Conservation (phyloP, 2,329 filamentous ascomycete genomes). For the Exophiala aquamarina region DNA sequence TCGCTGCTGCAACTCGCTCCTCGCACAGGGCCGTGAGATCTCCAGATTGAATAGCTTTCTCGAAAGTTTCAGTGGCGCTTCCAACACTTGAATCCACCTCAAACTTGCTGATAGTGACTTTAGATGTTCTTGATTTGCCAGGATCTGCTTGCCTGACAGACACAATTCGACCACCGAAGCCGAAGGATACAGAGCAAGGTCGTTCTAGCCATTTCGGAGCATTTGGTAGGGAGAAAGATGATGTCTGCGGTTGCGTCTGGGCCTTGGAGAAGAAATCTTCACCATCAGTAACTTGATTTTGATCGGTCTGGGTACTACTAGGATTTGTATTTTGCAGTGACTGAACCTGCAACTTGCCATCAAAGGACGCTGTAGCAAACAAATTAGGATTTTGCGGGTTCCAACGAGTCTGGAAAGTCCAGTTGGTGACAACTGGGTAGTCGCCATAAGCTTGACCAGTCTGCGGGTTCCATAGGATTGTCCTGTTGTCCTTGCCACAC, state of each 20-base stretch:
- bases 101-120: constrained; percentile 81
- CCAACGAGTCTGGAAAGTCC: constrained; percentile 95
- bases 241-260: constrained; percentile 85
- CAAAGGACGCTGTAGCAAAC: constrained; percentile 92
- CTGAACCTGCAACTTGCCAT: constrained; percentile 92
- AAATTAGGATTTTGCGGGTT: constrained; percentile 90
- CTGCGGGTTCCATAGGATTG: constrained; percentile 93
- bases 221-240: constrained; percentile 81
- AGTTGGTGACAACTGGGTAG: constrained; percentile 97
- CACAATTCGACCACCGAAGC: constrained; percentile 93
- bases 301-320: constrained; percentile 64
- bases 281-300: constrained; percentile 72
- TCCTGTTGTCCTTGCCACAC: constrained; percentile 94
- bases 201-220: constrained; percentile 89
- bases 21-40: constrained; percentile 79
- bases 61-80: constrained; percentile 81
- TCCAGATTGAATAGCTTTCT: constrained; percentile 74
- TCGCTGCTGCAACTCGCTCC: constrained; percentile 70
- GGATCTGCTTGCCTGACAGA: constrained; percentile 61
- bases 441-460: constrained; percentile 86
- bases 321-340: constrained; percentile 92
- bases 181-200: constrained; percentile 84
- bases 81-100: constrained; percentile 83
- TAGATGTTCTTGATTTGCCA: constrained; percentile 67
- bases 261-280: constrained; percentile 97